A percentile compares a stretch with the other conserved stretches of the same genome.
Evolutionary conservation across 2,329 filamentous ascomycete genomes (phyloP).

Genomic region (Ophiostoma piceae): DNA sequence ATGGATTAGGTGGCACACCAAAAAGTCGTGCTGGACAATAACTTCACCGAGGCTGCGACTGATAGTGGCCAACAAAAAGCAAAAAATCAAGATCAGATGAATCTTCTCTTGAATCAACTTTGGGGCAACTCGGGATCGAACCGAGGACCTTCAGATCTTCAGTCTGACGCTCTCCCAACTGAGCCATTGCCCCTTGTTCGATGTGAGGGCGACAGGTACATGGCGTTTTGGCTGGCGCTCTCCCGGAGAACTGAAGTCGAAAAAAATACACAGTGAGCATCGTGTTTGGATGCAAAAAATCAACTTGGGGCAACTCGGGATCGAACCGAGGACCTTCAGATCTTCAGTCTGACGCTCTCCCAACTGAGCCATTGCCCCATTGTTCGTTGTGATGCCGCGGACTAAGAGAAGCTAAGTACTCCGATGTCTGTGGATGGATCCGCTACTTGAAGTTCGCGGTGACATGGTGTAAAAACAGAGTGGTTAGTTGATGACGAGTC

Average conservation of each 20-base stretch:
- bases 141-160: constrained; percentile 25
- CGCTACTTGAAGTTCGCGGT: not conserved
- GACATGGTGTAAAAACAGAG: not conserved
- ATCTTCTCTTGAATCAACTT: not conserved
- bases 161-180: constrained; percentile 25
- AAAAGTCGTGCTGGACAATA: not conserved
- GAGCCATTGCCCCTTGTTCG: constrained; percentile 21
- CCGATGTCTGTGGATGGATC: not conserved
- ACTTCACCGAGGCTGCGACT: not conserved
- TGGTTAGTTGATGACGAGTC: not conserved
- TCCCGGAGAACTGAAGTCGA: not conserved
- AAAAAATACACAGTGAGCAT: not conserved
- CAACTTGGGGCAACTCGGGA: constrained; percentile 22
- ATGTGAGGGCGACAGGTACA: not conserved
- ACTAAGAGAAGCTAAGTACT: constrained; percentile 1
- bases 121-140: constrained; percentile 24
- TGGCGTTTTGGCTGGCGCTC: not conserved
- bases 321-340: constrained; percentile 25
- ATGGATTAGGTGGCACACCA: not conserved
- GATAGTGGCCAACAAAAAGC: not conserved
- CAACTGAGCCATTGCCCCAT: constrained; percentile 24
- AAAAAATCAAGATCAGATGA: not conserved
- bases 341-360: constrained; percentile 24
- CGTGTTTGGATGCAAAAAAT: not conserved
- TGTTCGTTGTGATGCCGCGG: not conserved